phyloP scores from a whole-genome alignment of 1,139 yeast genomes.

The Saccharomyces hybrid region DNA sequence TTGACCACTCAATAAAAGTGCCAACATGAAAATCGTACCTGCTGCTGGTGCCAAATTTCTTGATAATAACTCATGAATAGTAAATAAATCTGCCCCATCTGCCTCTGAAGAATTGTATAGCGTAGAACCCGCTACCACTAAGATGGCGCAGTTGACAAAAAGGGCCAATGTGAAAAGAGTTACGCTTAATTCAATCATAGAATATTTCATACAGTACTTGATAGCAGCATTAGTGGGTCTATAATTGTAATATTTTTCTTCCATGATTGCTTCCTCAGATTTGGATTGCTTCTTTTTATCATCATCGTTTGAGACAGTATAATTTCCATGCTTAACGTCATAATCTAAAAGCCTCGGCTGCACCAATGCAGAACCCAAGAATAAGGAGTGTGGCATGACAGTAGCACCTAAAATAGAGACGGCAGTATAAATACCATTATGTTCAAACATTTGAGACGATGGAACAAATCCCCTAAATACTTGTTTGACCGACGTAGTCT shows the following conservation, averaged over 20 bases:
- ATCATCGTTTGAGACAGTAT: conserved; percentile 21
- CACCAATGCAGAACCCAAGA: conserved; percentile 67
- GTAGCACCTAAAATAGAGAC: conserved; percentile 78
- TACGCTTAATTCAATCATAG: conserved; percentile 56
- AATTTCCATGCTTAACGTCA: conserved; percentile 43
- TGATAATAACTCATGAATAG: conserved; percentile 56
- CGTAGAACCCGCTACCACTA: conserved; percentile 70
- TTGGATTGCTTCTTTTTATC: conserved; percentile 14
- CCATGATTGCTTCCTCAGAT: conserved; percentile 16
- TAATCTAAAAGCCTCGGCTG: conserved; percentile 63
- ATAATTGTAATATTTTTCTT: conserved; percentile 35
- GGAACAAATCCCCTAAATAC: conserved; percentile 70
- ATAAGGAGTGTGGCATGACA: conserved; percentile 75
- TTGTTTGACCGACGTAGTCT: conserved; percentile 39
- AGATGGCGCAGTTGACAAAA: conserved; percentile 71
- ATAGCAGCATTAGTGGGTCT: conserved; percentile 62
- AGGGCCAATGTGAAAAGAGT: conserved; percentile 68
- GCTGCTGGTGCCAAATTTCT: conserved; percentile 59
- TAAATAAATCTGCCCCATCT: conserved; percentile 63
- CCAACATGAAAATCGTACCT: conserved; percentile 71
- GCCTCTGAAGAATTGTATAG: conserved; percentile 60
- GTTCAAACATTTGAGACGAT: conserved; percentile 51
- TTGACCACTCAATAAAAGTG: conserved; percentile 68
- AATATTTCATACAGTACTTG: conserved; percentile 56
- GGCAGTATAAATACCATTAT: conserved; percentile 62